Evolutionary conservation across 1,284 basidiomycete genomes (phyloP).

Genomic region (Ceratobasidium sp.): DNA sequence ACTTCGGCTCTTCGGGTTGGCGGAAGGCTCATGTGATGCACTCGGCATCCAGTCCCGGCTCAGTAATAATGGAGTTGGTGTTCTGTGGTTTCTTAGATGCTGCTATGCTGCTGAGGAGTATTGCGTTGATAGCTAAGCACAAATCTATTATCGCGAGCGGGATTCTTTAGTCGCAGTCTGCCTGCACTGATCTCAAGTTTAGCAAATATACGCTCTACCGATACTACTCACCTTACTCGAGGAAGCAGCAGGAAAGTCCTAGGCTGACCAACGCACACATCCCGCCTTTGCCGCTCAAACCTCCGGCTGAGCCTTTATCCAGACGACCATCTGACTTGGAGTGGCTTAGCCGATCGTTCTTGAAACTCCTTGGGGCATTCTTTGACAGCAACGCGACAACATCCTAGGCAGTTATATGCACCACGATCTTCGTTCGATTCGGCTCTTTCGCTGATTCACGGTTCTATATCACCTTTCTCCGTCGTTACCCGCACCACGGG

Average conservation of each 20-base stretch:
- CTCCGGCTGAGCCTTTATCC: neutral
- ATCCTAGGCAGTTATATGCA: neutral
- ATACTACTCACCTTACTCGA: no score
- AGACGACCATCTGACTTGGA: constrained; percentile 18
- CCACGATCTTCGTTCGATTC: neutral
- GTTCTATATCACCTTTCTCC: neutral
- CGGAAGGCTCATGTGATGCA: neutral
- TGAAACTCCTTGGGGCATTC: neutral
- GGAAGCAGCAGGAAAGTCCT: neutral
- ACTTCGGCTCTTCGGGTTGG: neutral
- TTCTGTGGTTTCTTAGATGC: neutral
- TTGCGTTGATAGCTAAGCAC: no score
- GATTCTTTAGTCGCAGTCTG: no score
- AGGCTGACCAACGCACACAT: neutral
- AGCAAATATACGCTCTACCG: no score
- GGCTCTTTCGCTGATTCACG: neutral
- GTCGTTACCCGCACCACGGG: neutral
- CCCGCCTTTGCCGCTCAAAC: neutral
- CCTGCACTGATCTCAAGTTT: no score
- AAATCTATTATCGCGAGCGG: no score
- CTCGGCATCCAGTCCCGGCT: neutral
- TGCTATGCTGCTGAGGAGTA: no score
- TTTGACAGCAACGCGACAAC: neutral
- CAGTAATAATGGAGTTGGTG: neutral
- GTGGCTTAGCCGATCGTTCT: neutral